phyloP scores from a whole-genome alignment of 176 grass and related monocot species.

The Rhynchospora pubera region DNA sequence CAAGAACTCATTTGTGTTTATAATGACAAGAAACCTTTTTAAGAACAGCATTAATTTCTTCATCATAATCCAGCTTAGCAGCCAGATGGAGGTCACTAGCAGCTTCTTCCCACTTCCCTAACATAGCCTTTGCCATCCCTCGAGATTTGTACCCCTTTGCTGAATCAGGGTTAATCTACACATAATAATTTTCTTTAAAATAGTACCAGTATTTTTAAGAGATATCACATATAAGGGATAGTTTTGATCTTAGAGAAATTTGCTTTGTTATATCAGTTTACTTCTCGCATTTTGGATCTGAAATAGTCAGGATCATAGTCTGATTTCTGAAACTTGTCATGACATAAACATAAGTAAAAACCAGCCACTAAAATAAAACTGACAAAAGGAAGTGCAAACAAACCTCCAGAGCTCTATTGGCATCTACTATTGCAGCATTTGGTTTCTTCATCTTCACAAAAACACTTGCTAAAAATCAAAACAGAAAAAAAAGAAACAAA shows the following conservation, averaged over 20 bases:
- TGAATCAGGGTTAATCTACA: slow-evolving; percentile 67
- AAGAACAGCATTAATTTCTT: slow-evolving; percentile 51
- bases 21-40: slow-evolving; percentile 45
- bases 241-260: background rate
- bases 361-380: background rate
- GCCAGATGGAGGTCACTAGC: slow-evolving; percentile 54
- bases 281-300: background rate
- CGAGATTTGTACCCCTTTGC: slow-evolving; percentile 71
- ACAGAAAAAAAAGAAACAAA: background rate
- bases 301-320: background rate
- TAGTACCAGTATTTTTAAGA: background rate
- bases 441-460: slow-evolving; percentile 46
- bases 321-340: background rate
- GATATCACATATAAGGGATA: background rate
- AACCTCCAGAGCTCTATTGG: slow-evolving; percentile 62
- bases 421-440: slow-evolving; percentile 67
- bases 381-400: background rate
- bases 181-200: slow-evolving; percentile 16
- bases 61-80: slow-evolving; percentile 63
- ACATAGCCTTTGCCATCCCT: slow-evolving; percentile 65
- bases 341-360: background rate
- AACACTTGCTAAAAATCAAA: slow-evolving; percentile 43
- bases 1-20: background rate
- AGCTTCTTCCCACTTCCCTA: slow-evolving; percentile 65
- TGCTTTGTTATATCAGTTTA: background rate